Percentiles rank a stretch among this genome's conserved stretches.
Evolutionary conservation across 306 rosid genomes (phyloP).

Genomic region (Ceratonia siliqua): DNA sequence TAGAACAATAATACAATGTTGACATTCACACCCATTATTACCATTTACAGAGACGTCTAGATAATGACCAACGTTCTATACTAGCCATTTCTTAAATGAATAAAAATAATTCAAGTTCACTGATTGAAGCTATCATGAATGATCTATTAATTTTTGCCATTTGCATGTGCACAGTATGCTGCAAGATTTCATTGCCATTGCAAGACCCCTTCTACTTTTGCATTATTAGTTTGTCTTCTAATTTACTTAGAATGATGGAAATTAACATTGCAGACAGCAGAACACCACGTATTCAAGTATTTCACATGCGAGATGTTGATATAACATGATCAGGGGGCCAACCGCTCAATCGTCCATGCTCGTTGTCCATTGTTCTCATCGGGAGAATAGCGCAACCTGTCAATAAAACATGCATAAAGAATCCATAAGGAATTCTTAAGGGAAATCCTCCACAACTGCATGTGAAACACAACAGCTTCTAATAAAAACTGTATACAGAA

Average conservation of each 20-base stretch:
- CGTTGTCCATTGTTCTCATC: constrained; percentile 62
- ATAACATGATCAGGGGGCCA: constrained; percentile 74
- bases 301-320: constrained; percentile 39
- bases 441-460: not conserved
- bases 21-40: constrained; percentile 23
- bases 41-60: not conserved
- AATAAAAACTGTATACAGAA: not conserved
- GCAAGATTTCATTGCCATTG: not conserved
- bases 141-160: not conserved
- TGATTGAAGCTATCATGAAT: constrained; percentile 9
- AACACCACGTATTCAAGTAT: not conserved
- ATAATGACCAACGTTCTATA: not conserved
- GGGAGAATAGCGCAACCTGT: constrained; percentile 83
- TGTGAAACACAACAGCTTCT: constrained; percentile 10
- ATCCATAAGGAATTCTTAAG: constrained; percentile 21
- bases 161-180: constrained; percentile 8
- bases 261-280: not conserved
- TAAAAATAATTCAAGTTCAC: not conserved
- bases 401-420: constrained; percentile 35
- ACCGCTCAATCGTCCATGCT: constrained; percentile 80
- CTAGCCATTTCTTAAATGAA: not conserved
- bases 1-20: not conserved
- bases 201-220: constrained; percentile 2
- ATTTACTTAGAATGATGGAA: constrained; percentile 16
- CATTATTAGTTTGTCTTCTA: not conserved